phyloP scores from a whole-genome alignment of 2,329 filamentous ascomycete genomes.

The Magnaporthiopsis poae region DNA sequence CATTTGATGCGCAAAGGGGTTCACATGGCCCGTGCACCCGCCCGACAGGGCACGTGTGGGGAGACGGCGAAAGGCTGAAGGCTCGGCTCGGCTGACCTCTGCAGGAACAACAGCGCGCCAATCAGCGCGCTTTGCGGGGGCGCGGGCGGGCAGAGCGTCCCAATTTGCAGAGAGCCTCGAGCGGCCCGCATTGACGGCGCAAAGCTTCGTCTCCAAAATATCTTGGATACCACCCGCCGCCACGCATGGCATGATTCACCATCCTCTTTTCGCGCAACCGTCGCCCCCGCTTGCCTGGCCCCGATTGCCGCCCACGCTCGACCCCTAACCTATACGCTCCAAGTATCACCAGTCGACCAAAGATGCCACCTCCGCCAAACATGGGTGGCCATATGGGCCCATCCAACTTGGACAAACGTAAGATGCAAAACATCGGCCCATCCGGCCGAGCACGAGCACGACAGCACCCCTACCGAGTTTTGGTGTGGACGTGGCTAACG shows the following conservation, averaged over 20 bases:
- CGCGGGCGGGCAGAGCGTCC: neutral
- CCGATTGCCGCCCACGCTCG: neutral
- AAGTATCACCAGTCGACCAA: neutral
- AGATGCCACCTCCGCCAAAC: conserved; percentile 25
- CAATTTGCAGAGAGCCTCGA: neutral
- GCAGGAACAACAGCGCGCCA: neutral
- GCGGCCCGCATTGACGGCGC: neutral
- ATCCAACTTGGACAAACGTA: conserved; percentile 48
- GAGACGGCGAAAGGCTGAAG: neutral
- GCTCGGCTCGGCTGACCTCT: neutral
- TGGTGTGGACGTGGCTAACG: conserved; percentile 17
- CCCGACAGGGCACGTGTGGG: neutral
- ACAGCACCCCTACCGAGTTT: neutral
- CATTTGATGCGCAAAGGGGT: neutral
- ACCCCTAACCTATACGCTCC: neutral
- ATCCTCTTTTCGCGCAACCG: neutral
- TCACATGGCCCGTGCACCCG: neutral
- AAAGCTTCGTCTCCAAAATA: neutral
- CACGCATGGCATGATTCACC: neutral
- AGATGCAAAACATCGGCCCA: conserved; percentile 13
- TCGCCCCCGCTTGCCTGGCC: neutral
- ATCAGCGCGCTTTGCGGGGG: neutral
- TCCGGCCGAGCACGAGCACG: neutral
- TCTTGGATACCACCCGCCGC: neutral
- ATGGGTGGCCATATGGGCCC: conserved; percentile 28